Conservation (phyloP, 1,284 basidiomycete species). For the Cutaneotrichosporon curvatum region DNA sequence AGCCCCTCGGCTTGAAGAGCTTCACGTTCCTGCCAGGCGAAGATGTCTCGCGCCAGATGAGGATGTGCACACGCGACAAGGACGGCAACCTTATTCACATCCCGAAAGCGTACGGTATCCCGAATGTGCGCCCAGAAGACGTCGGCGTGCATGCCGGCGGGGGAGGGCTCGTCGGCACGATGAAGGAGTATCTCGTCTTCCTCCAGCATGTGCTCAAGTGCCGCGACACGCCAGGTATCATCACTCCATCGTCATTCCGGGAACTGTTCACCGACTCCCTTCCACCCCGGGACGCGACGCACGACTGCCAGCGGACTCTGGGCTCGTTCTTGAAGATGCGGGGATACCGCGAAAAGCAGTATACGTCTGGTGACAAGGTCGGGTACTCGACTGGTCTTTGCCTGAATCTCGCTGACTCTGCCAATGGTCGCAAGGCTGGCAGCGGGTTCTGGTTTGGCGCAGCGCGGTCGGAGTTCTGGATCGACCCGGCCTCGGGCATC, state of each 20-base stretch:
- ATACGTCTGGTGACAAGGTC: conserved; percentile 6
- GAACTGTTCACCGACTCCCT: conserved; percentile 26
- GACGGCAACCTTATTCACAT: conserved; percentile 1
- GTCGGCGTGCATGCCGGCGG: conserved; percentile 24
- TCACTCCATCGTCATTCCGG: conserved; percentile 17
- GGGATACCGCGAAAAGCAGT: conserved; percentile 12
- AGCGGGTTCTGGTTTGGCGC: conserved; percentile 18
- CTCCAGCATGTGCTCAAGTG: conserved; percentile 23
- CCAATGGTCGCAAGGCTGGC: conserved; percentile 13
- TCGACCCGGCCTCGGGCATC: conserved; percentile 20
- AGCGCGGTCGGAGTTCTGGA: conserved; percentile 22
- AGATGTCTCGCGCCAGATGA: background rate
- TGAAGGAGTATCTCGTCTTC: conserved; percentile 29
- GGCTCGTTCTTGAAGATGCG: conserved; percentile 8
- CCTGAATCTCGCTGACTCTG: conserved; percentile 6
- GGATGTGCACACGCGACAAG: conserved; percentile 2
- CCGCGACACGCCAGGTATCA: conserved; percentile 7
- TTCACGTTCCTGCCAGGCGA: conserved; percentile 24
- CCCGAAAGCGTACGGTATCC: background rate
- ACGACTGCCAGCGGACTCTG: conserved; percentile 7
- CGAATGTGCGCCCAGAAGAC: conserved; percentile 1
- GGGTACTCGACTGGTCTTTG: conserved; percentile 10
- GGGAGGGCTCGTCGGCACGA: conserved; percentile 31
- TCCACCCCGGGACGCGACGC: conserved; percentile 4
- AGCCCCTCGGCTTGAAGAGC: conserved; percentile 24